Evolutionary conservation across 768 basidiomycete species (phyloP), one percentile per base, ranked within the genome.

Genomic region (Mycena crocata): DNA sequence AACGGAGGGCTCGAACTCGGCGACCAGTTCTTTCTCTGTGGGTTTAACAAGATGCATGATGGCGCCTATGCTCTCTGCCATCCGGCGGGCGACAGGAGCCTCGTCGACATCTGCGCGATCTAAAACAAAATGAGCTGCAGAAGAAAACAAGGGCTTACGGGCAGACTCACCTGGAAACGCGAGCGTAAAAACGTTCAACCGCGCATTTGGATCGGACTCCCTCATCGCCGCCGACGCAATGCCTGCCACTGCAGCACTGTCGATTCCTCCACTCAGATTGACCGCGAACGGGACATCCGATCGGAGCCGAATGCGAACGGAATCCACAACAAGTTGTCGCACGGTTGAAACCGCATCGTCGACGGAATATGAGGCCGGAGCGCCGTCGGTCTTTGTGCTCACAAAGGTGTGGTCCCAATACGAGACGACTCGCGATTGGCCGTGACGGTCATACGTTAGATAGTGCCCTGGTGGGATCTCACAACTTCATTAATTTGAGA

Each of bases 191-290:
- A 50, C 58, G 24, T 49, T 50, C 12, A 61, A n/a, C 6, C 45
- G 48, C 1, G 59, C 59, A 5, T 61, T 24, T 1, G 59, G 59
- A 19, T 61, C 49, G 7, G 21, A 3, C n/a, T 61, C 59, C 19
- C 39, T 50, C 34, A 61, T 37, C 28, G 45, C 37, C 6, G 32
- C 34, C 12, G 59, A 24, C 9, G 59, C 59, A 19, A 61, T 61
- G 34, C 60, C 60, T 1, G 60, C 60, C 2, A 61, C 40, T 7
- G 60, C 60, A 19, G 60, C 35, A n/a, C 60, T 61, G 40, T 61
- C 60, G 8, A 61, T 52, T 17, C 60, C 60, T 12, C 60, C 60
- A 19, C 60, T 61, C 19, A 61, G 60, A 51, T 60, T 40, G 21
- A 60, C 59, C 1, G 57, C 57, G 17, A 58, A 48, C 8, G 60